These are phyloP conservation scores for Amphibolis antarctica DNA, from an alignment of 106 monocot genomes.

Conservation along the genomic window DNA sequence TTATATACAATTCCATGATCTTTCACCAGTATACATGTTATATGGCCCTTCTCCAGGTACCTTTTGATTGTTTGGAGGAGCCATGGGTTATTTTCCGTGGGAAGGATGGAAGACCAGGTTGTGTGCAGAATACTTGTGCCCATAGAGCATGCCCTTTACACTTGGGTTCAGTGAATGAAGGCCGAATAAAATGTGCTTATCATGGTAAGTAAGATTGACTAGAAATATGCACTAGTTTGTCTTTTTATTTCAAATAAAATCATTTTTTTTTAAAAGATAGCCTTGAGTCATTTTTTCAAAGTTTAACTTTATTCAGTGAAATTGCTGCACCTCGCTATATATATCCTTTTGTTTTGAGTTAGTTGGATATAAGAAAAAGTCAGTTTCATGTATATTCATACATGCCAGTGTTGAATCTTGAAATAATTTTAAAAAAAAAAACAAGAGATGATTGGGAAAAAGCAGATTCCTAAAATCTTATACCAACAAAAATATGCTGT, in stretches of 20 bases:
- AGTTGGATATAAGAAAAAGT: too few species aligned
- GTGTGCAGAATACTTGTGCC: conserved; percentile 91
- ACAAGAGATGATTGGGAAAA: too few species aligned
- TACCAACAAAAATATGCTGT: too few species aligned
- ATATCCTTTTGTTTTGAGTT: too few species aligned
- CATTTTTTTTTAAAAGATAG: not conserved
- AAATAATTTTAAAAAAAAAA: too few species aligned
- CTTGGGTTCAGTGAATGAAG: conserved; percentile 81
- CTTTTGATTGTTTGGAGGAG: conserved; percentile 91
- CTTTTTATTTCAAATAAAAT: not conserved
- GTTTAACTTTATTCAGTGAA: too few species aligned
- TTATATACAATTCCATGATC: too few species aligned
- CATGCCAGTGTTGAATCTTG: too few species aligned
- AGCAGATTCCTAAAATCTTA: too few species aligned
- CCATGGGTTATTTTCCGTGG: conserved; percentile 94
- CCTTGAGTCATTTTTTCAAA: too few species aligned
- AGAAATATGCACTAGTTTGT: not conserved
- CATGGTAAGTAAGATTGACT: conserved; percentile 45
- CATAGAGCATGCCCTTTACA: conserved; percentile 95
- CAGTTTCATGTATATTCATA: too few species aligned
- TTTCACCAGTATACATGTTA: not conserved
- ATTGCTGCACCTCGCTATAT: too few species aligned
- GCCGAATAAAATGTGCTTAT: conserved; percentile 83
- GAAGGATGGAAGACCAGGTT: conserved; percentile 73
- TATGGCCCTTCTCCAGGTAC: conserved; percentile 31